Conservation (phyloP, 805 yeast species). For the Lipomyces yamanashiensis region DNA sequence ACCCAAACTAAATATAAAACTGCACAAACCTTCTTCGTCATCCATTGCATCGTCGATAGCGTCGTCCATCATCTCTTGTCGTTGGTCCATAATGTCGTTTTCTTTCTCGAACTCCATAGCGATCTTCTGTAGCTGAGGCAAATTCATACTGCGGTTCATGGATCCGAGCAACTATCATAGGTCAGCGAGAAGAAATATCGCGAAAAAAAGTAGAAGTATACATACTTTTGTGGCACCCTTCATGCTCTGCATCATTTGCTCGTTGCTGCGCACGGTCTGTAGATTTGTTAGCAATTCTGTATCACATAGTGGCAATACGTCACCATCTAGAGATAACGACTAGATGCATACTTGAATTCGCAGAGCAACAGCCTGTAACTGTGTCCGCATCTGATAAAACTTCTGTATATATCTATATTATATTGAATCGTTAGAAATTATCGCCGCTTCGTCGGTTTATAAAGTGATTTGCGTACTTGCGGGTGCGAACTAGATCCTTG, state of each 20-base stretch:
- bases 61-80: constrained; percentile 98
- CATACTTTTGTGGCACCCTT: constrained; percentile 76
- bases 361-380: constrained; percentile 89
- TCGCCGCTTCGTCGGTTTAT: not conserved
- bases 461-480: constrained; percentile 47
- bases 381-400: constrained; percentile 92
- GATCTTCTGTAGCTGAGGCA: constrained; percentile 84
- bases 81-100: constrained; percentile 96
- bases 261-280: constrained; percentile 81
- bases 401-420: constrained; percentile 63
- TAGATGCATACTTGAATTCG: constrained; percentile 62
- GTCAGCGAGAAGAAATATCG: not conserved
- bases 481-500: constrained; percentile 88
- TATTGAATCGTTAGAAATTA: not conserved
- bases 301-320: too few relatives aligned
- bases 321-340: not conserved
- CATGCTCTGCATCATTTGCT: constrained; percentile 95
- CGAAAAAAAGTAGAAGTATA: not conserved
- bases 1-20: not conserved
- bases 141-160: constrained; percentile 87
- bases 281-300: not conserved
- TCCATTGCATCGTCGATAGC: constrained; percentile 97
- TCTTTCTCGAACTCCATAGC: constrained; percentile 95
- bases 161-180: constrained; percentile 61
- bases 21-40: constrained; percentile 63